Conservation (phyloP, 176 grass and related monocot genomes). For the Neostapfia colusana region DNA sequence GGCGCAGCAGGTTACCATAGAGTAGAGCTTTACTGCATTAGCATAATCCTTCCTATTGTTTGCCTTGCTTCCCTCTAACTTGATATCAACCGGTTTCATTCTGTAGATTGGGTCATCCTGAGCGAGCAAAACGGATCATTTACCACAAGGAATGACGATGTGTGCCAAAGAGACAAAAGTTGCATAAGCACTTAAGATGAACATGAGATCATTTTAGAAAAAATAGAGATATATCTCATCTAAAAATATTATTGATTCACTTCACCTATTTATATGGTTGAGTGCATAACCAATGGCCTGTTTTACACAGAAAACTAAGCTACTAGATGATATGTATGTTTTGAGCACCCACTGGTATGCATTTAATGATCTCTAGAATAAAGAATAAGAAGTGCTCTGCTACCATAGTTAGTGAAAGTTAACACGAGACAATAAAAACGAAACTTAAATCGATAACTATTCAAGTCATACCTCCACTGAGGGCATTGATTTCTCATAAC, state of each 20-base stretch:
- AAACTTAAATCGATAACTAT: not conserved
- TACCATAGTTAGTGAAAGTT: not conserved
- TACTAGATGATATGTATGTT: not conserved
- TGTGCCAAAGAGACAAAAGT: not conserved
- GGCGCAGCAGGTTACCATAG: conserved; percentile 23
- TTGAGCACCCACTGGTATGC: not conserved
- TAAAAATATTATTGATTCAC: not conserved
- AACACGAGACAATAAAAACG: not conserved
- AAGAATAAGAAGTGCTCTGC: not conserved
- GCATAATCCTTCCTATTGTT: conserved; percentile 42
- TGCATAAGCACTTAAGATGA: not conserved
- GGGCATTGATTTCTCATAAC: conserved; percentile 23
- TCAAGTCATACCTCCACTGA: conserved; percentile 19
- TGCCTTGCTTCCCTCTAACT: conserved; percentile 34
- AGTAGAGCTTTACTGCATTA: conserved; percentile 32
- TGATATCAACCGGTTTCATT: conserved; percentile 37
- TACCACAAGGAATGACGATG: not conserved
- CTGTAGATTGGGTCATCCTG: conserved; percentile 25
- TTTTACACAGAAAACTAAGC: not conserved
- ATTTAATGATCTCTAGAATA: not conserved
- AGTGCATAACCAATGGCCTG: not conserved
- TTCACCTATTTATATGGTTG: not conserved
- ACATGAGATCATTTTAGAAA: not conserved
- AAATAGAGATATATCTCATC: not conserved
- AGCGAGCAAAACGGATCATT: not conserved